Evolutionary conservation across 169 alveolate species (phyloP).

Genomic region (Plasmodium reichenowi): DNA sequence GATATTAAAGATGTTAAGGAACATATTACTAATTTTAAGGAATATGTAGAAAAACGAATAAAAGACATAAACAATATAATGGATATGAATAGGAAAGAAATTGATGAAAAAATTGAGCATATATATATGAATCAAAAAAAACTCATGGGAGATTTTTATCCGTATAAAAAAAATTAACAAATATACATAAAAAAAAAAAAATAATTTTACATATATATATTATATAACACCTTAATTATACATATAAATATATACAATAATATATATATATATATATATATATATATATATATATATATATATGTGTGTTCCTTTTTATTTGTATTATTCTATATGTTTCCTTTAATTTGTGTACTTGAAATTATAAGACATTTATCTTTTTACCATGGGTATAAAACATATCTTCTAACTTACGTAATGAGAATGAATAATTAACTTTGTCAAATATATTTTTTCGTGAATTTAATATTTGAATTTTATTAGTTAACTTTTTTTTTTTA

Average conservation of each 20-base stretch:
- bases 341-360: not conserved
- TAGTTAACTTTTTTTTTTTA: constrained; percentile 43
- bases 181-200: not conserved
- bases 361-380: constrained; percentile 63
- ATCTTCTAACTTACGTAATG: constrained; percentile 41
- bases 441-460: constrained; percentile 49
- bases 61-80: constrained; percentile 26
- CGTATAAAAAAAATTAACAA: constrained; percentile 21
- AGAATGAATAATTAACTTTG: constrained; percentile 57
- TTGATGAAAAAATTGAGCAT: constrained; percentile 39
- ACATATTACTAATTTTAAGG: constrained; percentile 31
- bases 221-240: not conserved
- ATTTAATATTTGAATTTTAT: constrained; percentile 36
- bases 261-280: constrained; percentile 4
- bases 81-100: constrained; percentile 29
- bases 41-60: constrained; percentile 27
- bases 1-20: constrained; percentile 38
- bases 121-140: constrained; percentile 46
- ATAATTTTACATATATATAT: not conserved
- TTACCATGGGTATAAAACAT: constrained; percentile 66
- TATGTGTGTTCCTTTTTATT: not conserved
- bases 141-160: constrained; percentile 58
- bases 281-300: constrained; percentile 13
- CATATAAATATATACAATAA: not conserved
- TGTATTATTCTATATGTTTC: not conserved